Percentiles rank a stretch among this genome's conserved stretches.
phyloP scores from a whole-genome alignment of 2,329 filamentous ascomycete species.

The Paecilomyces sp. region DNA sequence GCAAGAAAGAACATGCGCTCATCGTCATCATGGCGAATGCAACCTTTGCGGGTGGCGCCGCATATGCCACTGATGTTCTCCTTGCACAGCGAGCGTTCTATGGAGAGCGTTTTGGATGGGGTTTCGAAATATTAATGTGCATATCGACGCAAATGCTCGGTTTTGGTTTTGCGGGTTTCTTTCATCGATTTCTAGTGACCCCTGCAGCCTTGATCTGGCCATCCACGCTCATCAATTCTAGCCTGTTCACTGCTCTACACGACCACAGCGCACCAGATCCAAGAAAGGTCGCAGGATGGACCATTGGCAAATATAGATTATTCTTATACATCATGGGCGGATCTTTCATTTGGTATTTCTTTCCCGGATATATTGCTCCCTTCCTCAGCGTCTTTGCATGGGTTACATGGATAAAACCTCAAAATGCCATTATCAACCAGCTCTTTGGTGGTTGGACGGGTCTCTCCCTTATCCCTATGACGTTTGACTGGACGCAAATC shows the following conservation, averaged over 20 bases:
- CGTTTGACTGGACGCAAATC: conserved; percentile 71
- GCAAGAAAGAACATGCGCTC: conserved; percentile 41
- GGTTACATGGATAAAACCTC: conserved; percentile 63
- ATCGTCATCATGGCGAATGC: conserved; percentile 55
- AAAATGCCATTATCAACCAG: conserved; percentile 63
- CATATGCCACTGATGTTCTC: conserved; percentile 69
- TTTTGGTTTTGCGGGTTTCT: conserved; percentile 62
- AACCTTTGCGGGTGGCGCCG: conserved; percentile 52
- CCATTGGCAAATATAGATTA: conserved; percentile 58
- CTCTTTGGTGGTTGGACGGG: conserved; percentile 64
- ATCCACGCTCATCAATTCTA: conserved; percentile 57
- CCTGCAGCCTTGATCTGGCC: conserved; percentile 69
- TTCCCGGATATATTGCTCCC: conserved; percentile 62
- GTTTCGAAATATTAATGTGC: conserved; percentile 59
- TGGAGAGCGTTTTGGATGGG: conserved; percentile 59
- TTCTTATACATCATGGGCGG: conserved; percentile 53
- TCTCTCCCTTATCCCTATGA: conserved; percentile 61
- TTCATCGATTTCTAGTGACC: conserved; percentile 53
- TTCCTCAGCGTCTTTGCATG: conserved; percentile 66
- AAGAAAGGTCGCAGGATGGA: conserved; percentile 54
- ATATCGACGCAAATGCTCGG: conserved; percentile 64
- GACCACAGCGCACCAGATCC: conserved; percentile 53
- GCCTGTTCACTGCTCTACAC: conserved; percentile 67
- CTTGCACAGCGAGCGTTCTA: conserved; percentile 66
- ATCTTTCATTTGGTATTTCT: conserved; percentile 61